Evolutionary conservation across 345 rosid genomes (phyloP).

Genomic region (Syzygium aqueum): DNA sequence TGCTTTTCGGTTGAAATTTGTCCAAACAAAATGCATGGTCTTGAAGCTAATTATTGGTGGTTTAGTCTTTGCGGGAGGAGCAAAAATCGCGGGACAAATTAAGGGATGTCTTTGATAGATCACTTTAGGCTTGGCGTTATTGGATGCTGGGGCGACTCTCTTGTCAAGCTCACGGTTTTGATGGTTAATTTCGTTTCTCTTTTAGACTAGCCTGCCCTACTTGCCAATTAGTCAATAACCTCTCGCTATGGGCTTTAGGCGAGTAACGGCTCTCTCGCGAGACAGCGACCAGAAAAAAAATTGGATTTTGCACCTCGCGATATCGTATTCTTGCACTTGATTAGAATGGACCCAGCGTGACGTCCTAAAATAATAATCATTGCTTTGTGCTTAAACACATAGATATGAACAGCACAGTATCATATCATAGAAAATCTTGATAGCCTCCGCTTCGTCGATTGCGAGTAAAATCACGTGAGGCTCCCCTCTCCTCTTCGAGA

Average conservation of each 20-base stretch:
- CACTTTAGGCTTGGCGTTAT: background rate
- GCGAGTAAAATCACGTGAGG: background rate
- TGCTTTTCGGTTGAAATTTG: background rate
- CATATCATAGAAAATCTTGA: background rate
- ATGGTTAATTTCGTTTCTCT: background rate
- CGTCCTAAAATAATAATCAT: too few relatives aligned
- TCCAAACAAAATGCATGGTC: background rate
- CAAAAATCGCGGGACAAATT: background rate
- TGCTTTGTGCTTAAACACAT: background rate
- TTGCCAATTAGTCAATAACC: background rate
- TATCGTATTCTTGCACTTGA: background rate
- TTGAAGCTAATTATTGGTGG: background rate
- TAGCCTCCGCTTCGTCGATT: background rate
- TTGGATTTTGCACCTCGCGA: background rate
- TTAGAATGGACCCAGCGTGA: background rate
- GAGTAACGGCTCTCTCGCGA: background rate
- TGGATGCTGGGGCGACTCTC: background rate
- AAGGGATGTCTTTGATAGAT: background rate
- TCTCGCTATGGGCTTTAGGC: background rate
- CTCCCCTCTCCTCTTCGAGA: background rate
- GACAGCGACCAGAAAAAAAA: background rate
- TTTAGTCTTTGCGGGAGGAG: background rate
- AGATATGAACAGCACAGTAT: background rate
- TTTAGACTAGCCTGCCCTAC: background rate
- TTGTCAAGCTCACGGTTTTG: background rate